phyloP scores from a whole-genome alignment of 352 stramenopile species.

The Nothophytophthora sp. region DNA sequence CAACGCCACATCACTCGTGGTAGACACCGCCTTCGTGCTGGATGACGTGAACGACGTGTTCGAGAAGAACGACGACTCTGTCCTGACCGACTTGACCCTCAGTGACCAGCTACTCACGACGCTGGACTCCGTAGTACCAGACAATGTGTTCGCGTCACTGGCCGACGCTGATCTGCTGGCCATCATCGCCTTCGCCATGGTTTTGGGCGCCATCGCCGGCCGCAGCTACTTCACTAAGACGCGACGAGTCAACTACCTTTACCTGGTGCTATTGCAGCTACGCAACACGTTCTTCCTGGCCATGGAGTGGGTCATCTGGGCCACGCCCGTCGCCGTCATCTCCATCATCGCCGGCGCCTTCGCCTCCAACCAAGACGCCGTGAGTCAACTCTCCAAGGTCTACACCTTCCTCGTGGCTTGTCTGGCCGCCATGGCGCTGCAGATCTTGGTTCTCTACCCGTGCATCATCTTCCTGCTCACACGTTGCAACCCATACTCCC shows the following conservation, averaged over 20 bases:
- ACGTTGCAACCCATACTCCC: conserved; percentile 63
- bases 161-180: conserved; percentile 51
- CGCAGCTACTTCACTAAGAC: conserved; percentile 65
- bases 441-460: conserved; percentile 65
- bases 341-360: conserved; percentile 69
- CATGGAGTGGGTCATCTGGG: conserved; percentile 70
- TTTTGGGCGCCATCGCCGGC: conserved; percentile 57
- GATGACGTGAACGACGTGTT: conserved; percentile 54
- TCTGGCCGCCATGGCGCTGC: conserved; percentile 30
- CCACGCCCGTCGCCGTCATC: conserved; percentile 64
- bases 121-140: conserved; percentile 53
- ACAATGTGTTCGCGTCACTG: conserved; percentile 65
- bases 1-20: conserved; percentile 18
- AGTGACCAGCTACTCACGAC: conserved; percentile 67
- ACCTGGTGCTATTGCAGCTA: conserved; percentile 65
- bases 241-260: conserved; percentile 62
- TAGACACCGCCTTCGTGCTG: conserved; percentile 41
- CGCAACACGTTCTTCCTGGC: conserved; percentile 74
- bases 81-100: conserved; percentile 48
- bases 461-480: conserved; percentile 66
- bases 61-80: conserved; percentile 35
- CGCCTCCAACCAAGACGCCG: conserved; percentile 44
- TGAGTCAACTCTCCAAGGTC: conserved; percentile 40
- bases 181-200: conserved; percentile 73
- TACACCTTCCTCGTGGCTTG: conserved; percentile 58